Evolutionary conservation across 169 alveolate species (phyloP).

Genomic region (Eimeria mitis): DNA sequence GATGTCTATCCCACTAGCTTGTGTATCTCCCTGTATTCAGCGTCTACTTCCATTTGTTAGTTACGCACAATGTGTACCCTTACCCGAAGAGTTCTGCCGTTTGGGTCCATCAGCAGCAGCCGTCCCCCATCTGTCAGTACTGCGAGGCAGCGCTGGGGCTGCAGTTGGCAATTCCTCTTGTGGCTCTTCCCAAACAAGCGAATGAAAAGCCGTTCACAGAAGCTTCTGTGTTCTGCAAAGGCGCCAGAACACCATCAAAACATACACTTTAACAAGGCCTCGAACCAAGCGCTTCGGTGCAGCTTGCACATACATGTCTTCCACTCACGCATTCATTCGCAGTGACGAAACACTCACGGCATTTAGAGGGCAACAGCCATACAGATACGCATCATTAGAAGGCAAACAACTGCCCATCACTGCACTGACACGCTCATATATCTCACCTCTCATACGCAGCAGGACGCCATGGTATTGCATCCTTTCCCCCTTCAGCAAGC

Average conservation of each 20-base stretch:
- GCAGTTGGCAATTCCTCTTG: conserved; percentile 63
- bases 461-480: conserved; percentile 48
- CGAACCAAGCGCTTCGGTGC: neutral
- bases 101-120: conserved; percentile 66
- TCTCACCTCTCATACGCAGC: conserved; percentile 65
- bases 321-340: neutral
- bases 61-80: neutral
- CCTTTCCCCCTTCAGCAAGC: conserved; percentile 52
- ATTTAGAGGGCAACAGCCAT: neutral
- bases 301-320: neutral
- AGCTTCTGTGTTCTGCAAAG: conserved; percentile 52
- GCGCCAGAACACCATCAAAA: neutral
- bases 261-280: neutral
- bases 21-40: neutral
- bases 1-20: neutral
- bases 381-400: neutral
- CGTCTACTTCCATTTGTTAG: neutral
- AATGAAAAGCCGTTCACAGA: conserved; percentile 52
- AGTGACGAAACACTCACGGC: neutral
- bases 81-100: conserved; percentile 26
- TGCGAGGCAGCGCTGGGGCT: conserved; percentile 76
- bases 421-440: neutral
- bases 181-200: conserved; percentile 42
- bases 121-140: conserved; percentile 38
- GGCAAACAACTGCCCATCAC: neutral